These are phyloP conservation scores for Linum lewisii DNA, from an alignment of 345 rosid species.

Conservation along the genomic window DNA sequence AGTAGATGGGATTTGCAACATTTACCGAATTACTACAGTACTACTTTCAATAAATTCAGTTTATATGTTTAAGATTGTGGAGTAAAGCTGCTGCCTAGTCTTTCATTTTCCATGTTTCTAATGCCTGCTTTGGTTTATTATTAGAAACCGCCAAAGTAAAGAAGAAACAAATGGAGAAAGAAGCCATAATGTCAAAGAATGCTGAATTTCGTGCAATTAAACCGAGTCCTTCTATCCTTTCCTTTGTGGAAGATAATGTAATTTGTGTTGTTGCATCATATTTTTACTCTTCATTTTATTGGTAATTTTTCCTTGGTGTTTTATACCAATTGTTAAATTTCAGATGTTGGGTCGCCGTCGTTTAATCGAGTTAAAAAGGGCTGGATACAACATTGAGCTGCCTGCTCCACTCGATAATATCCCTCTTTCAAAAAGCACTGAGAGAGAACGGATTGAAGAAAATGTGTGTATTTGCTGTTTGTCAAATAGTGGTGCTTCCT, in stretches of 20 bases:
- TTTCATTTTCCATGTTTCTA: slow-evolving; percentile 5
- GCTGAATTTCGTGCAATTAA: slow-evolving; percentile 83
- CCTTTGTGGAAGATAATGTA: slow-evolving; percentile 95
- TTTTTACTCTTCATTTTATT: slow-evolving; percentile 10
- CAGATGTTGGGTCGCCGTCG: slow-evolving; percentile 89
- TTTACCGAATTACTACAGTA: too few relatives aligned
- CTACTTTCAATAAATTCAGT: too few relatives aligned
- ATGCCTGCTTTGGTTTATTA: slow-evolving; percentile 11
- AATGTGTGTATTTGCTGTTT: slow-evolving; percentile 35
- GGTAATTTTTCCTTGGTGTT: slow-evolving; percentile 8
- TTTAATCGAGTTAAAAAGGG: slow-evolving; percentile 59
- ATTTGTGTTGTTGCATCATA: slow-evolving; percentile 22
- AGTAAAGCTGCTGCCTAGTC: not conserved
- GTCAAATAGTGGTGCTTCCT: not conserved
- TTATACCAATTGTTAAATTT: slow-evolving; percentile 15
- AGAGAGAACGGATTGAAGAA: slow-evolving; percentile 88
- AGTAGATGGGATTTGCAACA: too few relatives aligned
- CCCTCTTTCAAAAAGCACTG: slow-evolving; percentile 54
- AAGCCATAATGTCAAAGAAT: slow-evolving; percentile 59
- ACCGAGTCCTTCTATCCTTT: slow-evolving; percentile 77
- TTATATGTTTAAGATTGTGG: too few relatives aligned
- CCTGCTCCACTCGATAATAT: slow-evolving; percentile 80
- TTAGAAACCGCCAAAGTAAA: slow-evolving; percentile 36
- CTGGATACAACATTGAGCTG: slow-evolving; percentile 67
- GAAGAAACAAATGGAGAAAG: slow-evolving; percentile 31